A percentile compares a stretch with the other conserved stretches of the same genome.
Conservation (phyloP, 495 filamentous ascomycete genomes). For the Aspergillus wentii region DNA sequence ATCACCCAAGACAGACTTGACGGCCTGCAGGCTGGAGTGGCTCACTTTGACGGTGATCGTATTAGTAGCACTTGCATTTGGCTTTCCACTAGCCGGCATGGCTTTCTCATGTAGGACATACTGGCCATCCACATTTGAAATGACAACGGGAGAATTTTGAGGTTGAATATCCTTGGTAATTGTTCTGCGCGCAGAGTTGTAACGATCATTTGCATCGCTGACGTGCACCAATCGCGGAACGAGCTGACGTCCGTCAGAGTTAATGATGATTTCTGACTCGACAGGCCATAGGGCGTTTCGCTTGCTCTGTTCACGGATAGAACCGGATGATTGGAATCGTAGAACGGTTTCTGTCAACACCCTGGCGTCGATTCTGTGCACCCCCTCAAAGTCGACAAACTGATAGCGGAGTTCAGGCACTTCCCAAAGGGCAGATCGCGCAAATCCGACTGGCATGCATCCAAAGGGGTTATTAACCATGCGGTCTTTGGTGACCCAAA, state of each 20-base stretch:
- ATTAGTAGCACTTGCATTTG: no score
- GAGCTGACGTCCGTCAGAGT: conserved; percentile 6
- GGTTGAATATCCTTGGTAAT: conserved; percentile 5
- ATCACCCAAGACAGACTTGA: no score
- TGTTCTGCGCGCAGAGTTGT: conserved; percentile 18
- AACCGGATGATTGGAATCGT: neutral
- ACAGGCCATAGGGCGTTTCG: conserved; percentile 16
- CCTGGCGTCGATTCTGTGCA: neutral
- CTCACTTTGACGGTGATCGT: no score
- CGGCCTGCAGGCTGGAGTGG: no score
- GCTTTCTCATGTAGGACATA: neutral
- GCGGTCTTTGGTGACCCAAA: conserved; percentile 28
- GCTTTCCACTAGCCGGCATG: no score
- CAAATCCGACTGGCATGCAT: conserved; percentile 28
- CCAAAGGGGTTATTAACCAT: conserved; percentile 15
- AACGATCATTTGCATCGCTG: conserved; percentile 15
- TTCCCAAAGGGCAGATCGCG: conserved; percentile 16
- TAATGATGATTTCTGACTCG: conserved; percentile 20
- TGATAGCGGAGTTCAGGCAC: conserved; percentile 15
- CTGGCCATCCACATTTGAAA: neutral
- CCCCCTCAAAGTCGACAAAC: conserved; percentile 13
- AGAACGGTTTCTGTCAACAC: neutral
- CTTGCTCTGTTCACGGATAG: neutral
- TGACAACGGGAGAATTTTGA: neutral
- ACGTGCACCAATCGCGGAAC: conserved; percentile 17